These are phyloP conservation scores for Pseudotulostoma volvatum DNA, from an alignment of 495 filamentous ascomycete genomes.

Conservation along the genomic window DNA sequence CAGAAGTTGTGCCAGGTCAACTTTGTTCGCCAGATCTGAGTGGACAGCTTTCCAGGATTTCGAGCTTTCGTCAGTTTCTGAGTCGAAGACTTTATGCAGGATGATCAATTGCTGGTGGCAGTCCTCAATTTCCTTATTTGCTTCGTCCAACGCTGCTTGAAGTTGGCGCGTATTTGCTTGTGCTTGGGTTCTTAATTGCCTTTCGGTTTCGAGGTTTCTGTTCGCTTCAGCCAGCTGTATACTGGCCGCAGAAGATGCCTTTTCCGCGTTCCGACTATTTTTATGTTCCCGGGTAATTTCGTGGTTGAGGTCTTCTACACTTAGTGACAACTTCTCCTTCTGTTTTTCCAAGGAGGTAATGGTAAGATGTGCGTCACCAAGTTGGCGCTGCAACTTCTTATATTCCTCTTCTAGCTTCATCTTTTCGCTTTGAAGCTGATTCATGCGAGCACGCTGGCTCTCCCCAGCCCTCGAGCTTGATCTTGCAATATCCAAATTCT, in stretches of 20 bases:
- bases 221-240: conserved; percentile 81
- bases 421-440: conserved; percentile 70
- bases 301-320: conserved; percentile 83
- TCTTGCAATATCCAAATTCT: conserved; percentile 89
- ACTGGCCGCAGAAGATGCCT: conserved; percentile 64
- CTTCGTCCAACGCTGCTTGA: conserved; percentile 57
- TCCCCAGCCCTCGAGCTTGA: conserved; percentile 78
- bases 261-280: conserved; percentile 78
- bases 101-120: conserved; percentile 63
- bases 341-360: conserved; percentile 85
- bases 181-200: conserved; percentile 69
- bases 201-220: conserved; percentile 76
- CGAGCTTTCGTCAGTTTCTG: conserved; percentile 43
- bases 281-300: conserved; percentile 85
- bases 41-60: conserved; percentile 47
- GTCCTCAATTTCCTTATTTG: conserved; percentile 63
- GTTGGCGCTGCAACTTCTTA: conserved; percentile 61
- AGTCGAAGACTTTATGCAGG: conserved; percentile 74
- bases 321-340: conserved; percentile 83
- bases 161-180: conserved; percentile 72
- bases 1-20: conserved; percentile 77
- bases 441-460: conserved; percentile 60
- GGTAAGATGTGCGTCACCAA: conserved; percentile 74
- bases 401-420: conserved; percentile 69
- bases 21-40: conserved; percentile 43